Base-by-base conservation (phyloP, 1,284 basidiomycete genomes). In the Prillingera fragicola region DNA sequence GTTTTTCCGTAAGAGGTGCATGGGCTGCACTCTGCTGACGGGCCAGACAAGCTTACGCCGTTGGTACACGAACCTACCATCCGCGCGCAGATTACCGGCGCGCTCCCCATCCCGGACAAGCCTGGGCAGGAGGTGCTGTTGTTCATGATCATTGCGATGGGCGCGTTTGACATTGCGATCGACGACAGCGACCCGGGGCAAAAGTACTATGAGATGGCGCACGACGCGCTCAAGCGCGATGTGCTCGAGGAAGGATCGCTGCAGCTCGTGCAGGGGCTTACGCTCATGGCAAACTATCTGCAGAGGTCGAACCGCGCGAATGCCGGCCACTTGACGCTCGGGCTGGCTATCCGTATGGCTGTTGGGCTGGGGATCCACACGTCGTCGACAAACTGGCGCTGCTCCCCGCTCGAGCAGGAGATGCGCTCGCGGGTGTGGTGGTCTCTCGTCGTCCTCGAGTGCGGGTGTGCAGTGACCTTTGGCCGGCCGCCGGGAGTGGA, bases 71-170 rank as follows among this genome's bases (percentile, higher is more conserved):
- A 60, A 33, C 57, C 57, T 5, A 56, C 57, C 9, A 52, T 57
- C 13, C 48, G 57, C 2, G 58, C 55, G 2, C 58, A 57, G 34
- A 19, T 57, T 13, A 45, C 27, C 18, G 58, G 58, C 17, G 58
- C 58, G 1, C 22, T 60, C 8, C 52, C 58, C 7, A 34, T 60
- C 18, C 36, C 52, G 8, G 27, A 40, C n/a, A 50, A 44, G 25
- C 38, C 38, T 7, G 53, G 54, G 3, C 28, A 37, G 15, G 15
- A 36, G 6, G 50, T 56, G 17, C 38, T 60, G 29, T 22, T 60
- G 10, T 43, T 49, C 39, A 60, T 60, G 59, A 55, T 61, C 31
- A 56, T 59, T 25, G 59, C 59, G 14, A 57, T 59, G 57, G 59
- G 59, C 21, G 50, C 55, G 15, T 45, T 57, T 27, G 59, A 61